Percentiles rank a stretch among this genome's conserved stretches.
These are phyloP conservation scores for Micractinium sp. DNA, from an alignment of 139 green algal species.

Conservation along the genomic window DNA sequence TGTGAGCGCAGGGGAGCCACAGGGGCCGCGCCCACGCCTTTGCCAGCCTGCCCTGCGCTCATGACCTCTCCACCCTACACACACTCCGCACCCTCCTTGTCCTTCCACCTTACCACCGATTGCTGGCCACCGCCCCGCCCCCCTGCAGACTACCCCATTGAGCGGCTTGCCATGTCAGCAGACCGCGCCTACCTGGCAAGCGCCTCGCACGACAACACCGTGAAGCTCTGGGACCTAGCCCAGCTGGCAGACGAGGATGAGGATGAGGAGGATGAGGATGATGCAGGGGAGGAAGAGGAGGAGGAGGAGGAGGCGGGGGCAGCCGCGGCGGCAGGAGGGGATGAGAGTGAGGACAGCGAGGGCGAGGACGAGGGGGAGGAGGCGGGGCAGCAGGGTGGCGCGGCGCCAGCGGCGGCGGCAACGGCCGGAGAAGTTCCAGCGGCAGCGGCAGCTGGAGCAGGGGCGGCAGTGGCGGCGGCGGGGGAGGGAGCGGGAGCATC, in stretches of 20 bases:
- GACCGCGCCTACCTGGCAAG: conserved; percentile 68
- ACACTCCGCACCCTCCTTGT: neutral
- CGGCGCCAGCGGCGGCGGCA: too few species aligned
- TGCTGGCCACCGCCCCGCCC: neutral
- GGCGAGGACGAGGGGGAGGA: neutral
- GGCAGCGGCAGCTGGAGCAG: neutral
- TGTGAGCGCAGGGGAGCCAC: too few species aligned
- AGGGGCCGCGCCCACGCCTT: too few species aligned
- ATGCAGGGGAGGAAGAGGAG: neutral
- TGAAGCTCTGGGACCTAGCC: conserved; percentile 85
- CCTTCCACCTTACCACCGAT: too few species aligned
- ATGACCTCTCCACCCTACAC: neutral
- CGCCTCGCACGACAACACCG: conserved; percentile 76
- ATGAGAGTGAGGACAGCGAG: neutral
- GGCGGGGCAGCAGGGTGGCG: neutral
- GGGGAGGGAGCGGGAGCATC: neutral
- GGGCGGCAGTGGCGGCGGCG: neutral
- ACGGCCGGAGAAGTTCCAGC: too few species aligned
- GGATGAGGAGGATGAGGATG: conserved; percentile 52
- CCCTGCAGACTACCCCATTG: conserved; percentile 57
- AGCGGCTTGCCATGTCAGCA: conserved; percentile 65
- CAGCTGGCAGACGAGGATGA: conserved; percentile 65
- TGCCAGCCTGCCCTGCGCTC: neutral
- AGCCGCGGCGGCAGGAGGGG: neutral
- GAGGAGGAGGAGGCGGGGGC: neutral